phyloP scores from a whole-genome alignment of 257 asterid genomes.

The Haberlea rhodopensis region DNA sequence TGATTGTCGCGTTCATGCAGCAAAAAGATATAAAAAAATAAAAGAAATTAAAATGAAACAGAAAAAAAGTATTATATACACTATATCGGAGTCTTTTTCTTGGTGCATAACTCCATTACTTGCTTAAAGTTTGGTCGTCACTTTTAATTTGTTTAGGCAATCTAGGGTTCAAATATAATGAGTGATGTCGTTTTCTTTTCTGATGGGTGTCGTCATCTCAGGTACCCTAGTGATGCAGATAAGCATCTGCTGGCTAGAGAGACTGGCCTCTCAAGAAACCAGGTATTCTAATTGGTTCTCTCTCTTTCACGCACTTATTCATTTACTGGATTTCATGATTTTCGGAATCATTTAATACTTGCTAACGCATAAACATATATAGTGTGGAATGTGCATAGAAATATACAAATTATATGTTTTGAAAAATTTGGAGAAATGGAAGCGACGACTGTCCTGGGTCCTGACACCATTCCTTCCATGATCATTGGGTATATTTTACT shows the following conservation, averaged over 20 bases:
- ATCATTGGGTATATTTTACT: too few relatives aligned
- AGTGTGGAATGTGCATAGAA: too few relatives aligned
- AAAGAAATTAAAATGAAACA: neutral
- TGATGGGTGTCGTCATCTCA: slow-evolving; percentile 50
- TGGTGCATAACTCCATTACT: neutral
- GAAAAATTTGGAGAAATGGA: too few relatives aligned
- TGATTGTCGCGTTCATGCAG: slow-evolving; percentile 66
- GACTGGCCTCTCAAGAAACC: slow-evolving; percentile 97
- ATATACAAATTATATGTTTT: too few relatives aligned
- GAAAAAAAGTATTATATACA: neutral
- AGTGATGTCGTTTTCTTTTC: slow-evolving; percentile 57
- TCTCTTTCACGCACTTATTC: neutral
- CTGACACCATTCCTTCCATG: too few relatives aligned
- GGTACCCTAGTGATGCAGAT: slow-evolving; percentile 99
- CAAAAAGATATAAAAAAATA: neutral
- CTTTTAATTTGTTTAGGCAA: slow-evolving; percentile 46
- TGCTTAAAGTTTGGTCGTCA: slow-evolving; percentile 35
- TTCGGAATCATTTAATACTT: too few relatives aligned
- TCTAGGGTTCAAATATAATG: slow-evolving; percentile 22
- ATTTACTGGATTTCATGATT: neutral
- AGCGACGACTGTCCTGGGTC: too few relatives aligned
- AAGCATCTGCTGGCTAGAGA: slow-evolving; percentile 97
- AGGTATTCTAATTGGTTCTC: slow-evolving; percentile 38
- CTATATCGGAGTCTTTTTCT: neutral
- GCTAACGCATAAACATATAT: too few relatives aligned